A percentile compares a stretch with the other conserved stretches of the same genome.
phyloP scores from a whole-genome alignment of 164 flowering plant species.

The Amborella trichopoda region DNA sequence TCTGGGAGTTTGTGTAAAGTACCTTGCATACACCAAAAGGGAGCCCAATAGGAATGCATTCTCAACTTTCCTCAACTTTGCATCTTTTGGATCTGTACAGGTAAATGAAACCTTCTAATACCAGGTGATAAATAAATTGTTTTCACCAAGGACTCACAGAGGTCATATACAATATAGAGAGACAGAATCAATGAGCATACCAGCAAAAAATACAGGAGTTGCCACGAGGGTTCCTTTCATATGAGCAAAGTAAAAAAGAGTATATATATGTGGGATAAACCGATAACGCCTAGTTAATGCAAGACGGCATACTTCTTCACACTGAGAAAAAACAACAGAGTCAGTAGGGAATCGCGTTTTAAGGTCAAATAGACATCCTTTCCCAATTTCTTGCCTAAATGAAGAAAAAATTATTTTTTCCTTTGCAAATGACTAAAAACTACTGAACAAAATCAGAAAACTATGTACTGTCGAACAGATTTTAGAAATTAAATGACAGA shows the following conservation, averaged over 20 bases:
- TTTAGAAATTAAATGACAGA: no score
- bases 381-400: no score
- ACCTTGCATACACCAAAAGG: slow-evolving; percentile 75
- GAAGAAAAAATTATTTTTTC: no score
- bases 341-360: no score
- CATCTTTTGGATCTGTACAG: slow-evolving; percentile 73
- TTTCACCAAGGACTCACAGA: neutral
- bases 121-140: neutral
- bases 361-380: no score
- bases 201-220: slow-evolving; percentile 79
- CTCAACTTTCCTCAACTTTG: slow-evolving; percentile 51
- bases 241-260: slow-evolving; percentile 81
- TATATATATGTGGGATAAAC: slow-evolving; percentile 68
- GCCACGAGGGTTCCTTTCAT: slow-evolving; percentile 72
- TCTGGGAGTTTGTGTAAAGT: neutral
- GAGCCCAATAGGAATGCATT: slow-evolving; percentile 84
- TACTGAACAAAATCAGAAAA: no score
- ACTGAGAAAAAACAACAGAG: slow-evolving; percentile 23
- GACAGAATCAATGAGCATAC: slow-evolving; percentile 19
- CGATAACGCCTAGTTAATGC: slow-evolving; percentile 87
- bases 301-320: slow-evolving; percentile 91
- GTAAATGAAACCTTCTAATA: slow-evolving; percentile 1
- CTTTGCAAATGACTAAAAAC: no score
- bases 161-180: neutral
- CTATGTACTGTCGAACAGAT: no score